Base-by-base conservation (phyloP, 805 yeast species). In the Candida maris region DNA sequence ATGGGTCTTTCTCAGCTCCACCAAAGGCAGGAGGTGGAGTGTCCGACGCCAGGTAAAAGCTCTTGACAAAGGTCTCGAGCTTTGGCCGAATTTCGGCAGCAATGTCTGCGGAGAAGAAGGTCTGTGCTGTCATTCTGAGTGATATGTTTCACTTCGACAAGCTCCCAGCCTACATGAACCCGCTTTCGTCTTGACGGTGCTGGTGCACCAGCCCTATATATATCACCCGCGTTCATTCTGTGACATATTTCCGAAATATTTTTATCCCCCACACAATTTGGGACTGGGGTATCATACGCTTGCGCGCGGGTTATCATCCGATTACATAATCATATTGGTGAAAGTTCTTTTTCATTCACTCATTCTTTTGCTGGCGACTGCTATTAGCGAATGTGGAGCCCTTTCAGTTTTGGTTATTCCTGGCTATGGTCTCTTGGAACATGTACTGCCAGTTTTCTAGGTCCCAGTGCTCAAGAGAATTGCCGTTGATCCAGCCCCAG, bases 21-120 rank as follows among this genome's bases (percentile, higher is more conserved):
- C 27, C 9, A 16, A n/a, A 8, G 5, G 22, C 16, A 12, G 40
- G 38, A 4, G 45, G 38, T 10, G 32, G 32, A 10, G 41, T 38
- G 30, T 44, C 45, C 2, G 48, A 44, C 9, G 31, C 35, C 9
- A 35, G 28, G 21, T 44, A 44, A 21, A 44, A 44, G n/a, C 15
- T 34, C 13, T 24, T 27, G 4, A 44, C 27, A 24, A 44, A 44
- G 15, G 27, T 20, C 18, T 37, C 26, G 28, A 44, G 29, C 15
- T 33, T 23, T 1, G 39, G 38, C 4, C 35, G 33, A 1, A 34
- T 8, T 18, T 27, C 18, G 6, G 33, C 6, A n/a, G 44, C 26
- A 9, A 39, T 43, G 12, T 15, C 36, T 5, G 38, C 18, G 8
- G 42, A 34, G 36, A 24, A 39, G 9, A 23, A 12, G 6, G 20